Evolutionary conservation across 225 moss, liverwort and hornwort genomes (phyloP).

Genomic region (Marchantia polymorpha): DNA sequence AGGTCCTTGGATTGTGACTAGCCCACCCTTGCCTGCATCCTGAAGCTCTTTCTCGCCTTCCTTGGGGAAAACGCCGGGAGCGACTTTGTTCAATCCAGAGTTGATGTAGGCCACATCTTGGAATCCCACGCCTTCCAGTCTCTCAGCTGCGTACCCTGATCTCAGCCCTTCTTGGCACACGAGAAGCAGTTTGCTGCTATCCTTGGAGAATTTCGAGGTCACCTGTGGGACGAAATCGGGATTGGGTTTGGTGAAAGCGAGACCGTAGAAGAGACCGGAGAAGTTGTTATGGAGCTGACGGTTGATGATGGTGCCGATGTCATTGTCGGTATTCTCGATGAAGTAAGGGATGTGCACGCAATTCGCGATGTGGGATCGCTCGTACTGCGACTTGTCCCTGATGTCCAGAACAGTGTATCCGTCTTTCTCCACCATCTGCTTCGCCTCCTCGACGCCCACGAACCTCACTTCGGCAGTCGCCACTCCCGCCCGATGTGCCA

Average conservation of each 20-base stretch:
- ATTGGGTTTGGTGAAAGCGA: conserved; percentile 85
- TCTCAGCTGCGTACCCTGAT: conserved; percentile 75
- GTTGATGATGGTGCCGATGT: conserved; percentile 73
- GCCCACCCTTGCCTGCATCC: conserved; percentile 90
- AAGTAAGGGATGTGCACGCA: conserved; percentile 79
- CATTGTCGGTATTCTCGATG: conserved; percentile 67
- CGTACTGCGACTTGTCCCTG: conserved; percentile 71
- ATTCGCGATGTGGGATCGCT: conserved; percentile 61
- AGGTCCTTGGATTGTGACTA: conserved; percentile 69
- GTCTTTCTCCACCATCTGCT: conserved; percentile 59
- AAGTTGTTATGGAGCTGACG: conserved; percentile 74
- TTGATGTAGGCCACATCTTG: conserved; percentile 73
- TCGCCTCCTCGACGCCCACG: conserved; percentile 68
- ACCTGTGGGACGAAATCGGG: conserved; percentile 55
- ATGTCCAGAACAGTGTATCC: conserved; percentile 80
- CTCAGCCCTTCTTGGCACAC: conserved; percentile 95
- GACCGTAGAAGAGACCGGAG: conserved; percentile 81
- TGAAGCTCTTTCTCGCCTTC: conserved; percentile 69
- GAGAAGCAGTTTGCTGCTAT: conserved; percentile 67
- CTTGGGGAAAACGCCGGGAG: conserved; percentile 76
- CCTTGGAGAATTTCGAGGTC: conserved; percentile 62
- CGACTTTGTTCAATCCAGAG: conserved; percentile 60
- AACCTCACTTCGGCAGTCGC: conserved; percentile 63
- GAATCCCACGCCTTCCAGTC: conserved; percentile 63
- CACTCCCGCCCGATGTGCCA: not conserved